A percentile compares a stretch with the other conserved stretches of the same genome.
These are phyloP conservation scores for Gossypium trilobum DNA, from an alignment of 441 rosid species.

Conservation along the genomic window DNA sequence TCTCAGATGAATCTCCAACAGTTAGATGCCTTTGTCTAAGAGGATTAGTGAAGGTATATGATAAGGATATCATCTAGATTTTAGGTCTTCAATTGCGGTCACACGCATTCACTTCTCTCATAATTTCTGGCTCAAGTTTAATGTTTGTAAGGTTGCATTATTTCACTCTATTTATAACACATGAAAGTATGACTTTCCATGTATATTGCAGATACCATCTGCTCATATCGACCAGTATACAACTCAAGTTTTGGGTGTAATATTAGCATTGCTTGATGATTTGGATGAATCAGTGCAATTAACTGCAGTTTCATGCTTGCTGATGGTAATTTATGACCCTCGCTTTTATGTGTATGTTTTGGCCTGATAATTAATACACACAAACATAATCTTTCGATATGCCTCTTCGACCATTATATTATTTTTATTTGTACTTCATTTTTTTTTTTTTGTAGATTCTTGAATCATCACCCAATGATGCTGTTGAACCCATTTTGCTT, in stretches of 20 bases:
- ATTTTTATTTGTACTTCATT: background rate
- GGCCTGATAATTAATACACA: background rate
- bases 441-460: slow-evolving; percentile 47
- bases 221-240: slow-evolving; percentile 68
- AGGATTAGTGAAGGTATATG: slow-evolving; percentile 83
- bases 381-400: slow-evolving; percentile 11
- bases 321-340: slow-evolving; percentile 39
- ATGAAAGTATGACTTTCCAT: slow-evolving; percentile 10
- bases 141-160: background rate
- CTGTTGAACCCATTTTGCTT: slow-evolving; percentile 78
- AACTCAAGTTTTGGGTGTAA: slow-evolving; percentile 76
- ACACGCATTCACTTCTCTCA: background rate
- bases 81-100: background rate
- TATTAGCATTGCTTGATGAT: slow-evolving; percentile 88
- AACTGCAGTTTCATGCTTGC: slow-evolving; percentile 85
- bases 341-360: background rate
- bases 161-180: background rate
- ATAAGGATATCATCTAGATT: slow-evolving; percentile 11
- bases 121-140: background rate
- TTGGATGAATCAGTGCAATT: slow-evolving; percentile 80
- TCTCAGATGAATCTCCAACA: slow-evolving; percentile 90
- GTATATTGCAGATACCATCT: slow-evolving; percentile 65
- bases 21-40: slow-evolving; percentile 91
- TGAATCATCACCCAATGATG: slow-evolving; percentile 66
- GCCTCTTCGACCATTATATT: background rate